Evolutionary conservation across 75 land plant species (phyloP).

Genomic region (Cupressus sempervirens): DNA sequence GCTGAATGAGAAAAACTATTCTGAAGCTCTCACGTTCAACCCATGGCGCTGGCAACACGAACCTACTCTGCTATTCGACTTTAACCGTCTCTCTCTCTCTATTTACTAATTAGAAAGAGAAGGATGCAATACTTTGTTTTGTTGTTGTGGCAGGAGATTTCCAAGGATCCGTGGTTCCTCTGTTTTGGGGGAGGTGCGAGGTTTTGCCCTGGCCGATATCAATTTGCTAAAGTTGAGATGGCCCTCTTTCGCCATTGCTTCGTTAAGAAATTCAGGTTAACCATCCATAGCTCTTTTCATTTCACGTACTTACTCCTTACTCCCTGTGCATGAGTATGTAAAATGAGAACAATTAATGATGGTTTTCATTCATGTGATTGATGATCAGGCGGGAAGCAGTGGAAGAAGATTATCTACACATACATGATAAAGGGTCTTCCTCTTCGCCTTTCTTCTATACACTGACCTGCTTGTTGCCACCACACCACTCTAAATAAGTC

Average conservation of each 20-base stretch:
- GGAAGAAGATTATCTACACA: neutral
- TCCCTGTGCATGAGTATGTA: too few species aligned
- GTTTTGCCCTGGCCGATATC: slow-evolving; percentile 66
- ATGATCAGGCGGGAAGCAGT: neutral
- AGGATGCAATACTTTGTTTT: too few species aligned
- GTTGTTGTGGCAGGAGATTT: slow-evolving; percentile 29
- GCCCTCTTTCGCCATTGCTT: slow-evolving; percentile 63
- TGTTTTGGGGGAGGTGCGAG: slow-evolving; percentile 77
- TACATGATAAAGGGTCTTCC: neutral
- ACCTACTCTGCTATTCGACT: neutral
- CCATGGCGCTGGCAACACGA: slow-evolving; percentile 68
- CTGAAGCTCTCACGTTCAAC: slow-evolving; percentile 52
- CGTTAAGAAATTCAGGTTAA: slow-evolving; percentile 69
- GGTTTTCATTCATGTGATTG: too few species aligned
- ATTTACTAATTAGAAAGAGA: too few species aligned
- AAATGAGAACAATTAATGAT: too few species aligned
- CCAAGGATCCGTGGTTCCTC: slow-evolving; percentile 44
- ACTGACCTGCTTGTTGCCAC: neutral
- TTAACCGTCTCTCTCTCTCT: too few species aligned
- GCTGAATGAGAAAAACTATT: slow-evolving; percentile 49
- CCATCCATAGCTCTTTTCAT: too few species aligned
- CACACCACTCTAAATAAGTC: too few species aligned
- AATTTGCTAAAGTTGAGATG: slow-evolving; percentile 52
- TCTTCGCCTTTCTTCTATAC: neutral
- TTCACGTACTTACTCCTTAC: too few species aligned